Percentiles rank a stretch among this genome's conserved stretches.
These are phyloP conservation scores for Trichoderma arundinaceum DNA, from an alignment of 2,329 filamentous ascomycete genomes.

Conservation along the genomic window DNA sequence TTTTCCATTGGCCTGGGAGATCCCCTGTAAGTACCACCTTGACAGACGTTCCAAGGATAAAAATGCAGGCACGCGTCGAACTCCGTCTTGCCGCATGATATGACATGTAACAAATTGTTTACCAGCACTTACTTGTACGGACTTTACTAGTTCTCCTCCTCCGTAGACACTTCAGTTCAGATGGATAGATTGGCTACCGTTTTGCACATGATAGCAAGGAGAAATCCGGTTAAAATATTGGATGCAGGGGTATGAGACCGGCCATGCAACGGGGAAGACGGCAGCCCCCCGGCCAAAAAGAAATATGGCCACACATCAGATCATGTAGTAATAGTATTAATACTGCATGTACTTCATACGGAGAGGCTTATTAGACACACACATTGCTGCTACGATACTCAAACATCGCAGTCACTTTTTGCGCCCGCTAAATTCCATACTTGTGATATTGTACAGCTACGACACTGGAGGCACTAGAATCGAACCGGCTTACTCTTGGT, in stretches of 20 bases:
- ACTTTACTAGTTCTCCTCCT: neutral
- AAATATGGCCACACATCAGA: neutral
- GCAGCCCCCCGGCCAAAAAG: neutral
- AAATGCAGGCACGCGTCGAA: neutral
- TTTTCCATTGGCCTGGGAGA: neutral
- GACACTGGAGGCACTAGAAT: neutral
- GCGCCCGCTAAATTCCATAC: neutral
- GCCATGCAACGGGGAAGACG: neutral
- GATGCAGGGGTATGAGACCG: neutral
- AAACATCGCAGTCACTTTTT: conserved; percentile 9
- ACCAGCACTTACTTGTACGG: too few species aligned
- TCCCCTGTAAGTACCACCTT: neutral
- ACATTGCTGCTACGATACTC: conserved; percentile 1
- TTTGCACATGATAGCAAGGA: neutral
- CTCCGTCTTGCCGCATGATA: neutral
- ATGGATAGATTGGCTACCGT: neutral
- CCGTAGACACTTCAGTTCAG: neutral
- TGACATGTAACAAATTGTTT: neutral
- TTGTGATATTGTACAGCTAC: neutral
- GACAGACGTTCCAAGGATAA: neutral
- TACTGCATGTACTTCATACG: neutral
- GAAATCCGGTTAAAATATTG: neutral
- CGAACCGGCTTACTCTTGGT: neutral
- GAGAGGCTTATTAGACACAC: neutral
- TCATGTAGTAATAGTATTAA: neutral